These are phyloP conservation scores for Osmanthus fragrans DNA, from an alignment of 257 asterid species.

Conservation along the genomic window DNA sequence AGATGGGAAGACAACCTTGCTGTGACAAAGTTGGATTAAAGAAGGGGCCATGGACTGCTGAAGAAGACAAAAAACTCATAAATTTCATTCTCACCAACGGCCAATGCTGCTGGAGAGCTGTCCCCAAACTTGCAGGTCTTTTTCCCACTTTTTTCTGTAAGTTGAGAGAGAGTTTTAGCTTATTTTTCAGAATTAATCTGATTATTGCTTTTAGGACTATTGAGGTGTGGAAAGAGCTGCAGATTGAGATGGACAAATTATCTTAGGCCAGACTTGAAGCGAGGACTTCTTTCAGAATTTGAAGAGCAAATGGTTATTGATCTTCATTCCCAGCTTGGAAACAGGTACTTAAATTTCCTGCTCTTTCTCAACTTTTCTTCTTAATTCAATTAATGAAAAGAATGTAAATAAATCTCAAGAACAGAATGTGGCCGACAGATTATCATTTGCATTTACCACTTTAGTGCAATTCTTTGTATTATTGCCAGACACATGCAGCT, in stretches of 20 bases:
- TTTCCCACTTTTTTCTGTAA: background rate
- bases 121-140: constrained; percentile 90
- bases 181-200: background rate
- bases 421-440: constrained; percentile 4
- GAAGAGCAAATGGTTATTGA: constrained; percentile 96
- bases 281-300: constrained; percentile 84
- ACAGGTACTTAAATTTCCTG: constrained; percentile 51
- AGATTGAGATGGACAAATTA: constrained; percentile 94
- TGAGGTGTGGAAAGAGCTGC: constrained; percentile 97
- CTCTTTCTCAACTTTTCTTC: background rate
- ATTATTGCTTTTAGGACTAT: constrained; percentile 49
- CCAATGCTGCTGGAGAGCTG: constrained; percentile 99
- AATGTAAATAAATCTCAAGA: background rate
- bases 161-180: background rate
- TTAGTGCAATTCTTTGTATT: background rate
- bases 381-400: background rate
- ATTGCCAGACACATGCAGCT: background rate
- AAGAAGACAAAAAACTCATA: constrained; percentile 85
- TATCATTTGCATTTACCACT: background rate
- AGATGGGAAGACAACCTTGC: constrained; percentile 94
- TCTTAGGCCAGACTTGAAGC: constrained; percentile 87
- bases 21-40: constrained; percentile 94
- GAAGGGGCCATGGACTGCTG: constrained; percentile 97
- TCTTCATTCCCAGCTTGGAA: constrained; percentile 96
- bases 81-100: constrained; percentile 77